Base-by-base conservation (phyloP, 805 yeast species). In the Wickerhamomyces pijperi region DNA sequence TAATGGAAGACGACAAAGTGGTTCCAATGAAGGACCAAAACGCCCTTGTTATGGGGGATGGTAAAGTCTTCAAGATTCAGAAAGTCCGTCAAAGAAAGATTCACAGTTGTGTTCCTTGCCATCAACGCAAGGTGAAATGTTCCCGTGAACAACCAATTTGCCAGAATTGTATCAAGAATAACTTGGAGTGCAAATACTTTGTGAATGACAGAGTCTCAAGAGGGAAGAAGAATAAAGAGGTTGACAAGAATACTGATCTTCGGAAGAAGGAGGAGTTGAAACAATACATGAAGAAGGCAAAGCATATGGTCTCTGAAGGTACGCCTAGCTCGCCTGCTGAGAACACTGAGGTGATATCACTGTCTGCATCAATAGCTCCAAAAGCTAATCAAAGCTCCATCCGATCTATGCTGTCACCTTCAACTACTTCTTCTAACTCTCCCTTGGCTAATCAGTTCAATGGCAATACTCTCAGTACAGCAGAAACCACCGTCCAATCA, bases 61-160 rank as follows among this genome's bases (percentile, higher is more conserved):
- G 72, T 9, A 71, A 70, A 45, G 70, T 75, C 6, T 70, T 72
- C 62, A 76, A 76, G 53, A 70, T 74, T 15, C 83, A 76, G 47
- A 73, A 71, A 42, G 61, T 76, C 3, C 67, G 83, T 44, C 83
- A 76, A 53, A 53, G 83, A 39, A 68, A 68, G 48, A 74, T 76
- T 34, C 60, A 70, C 34, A 65, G 73, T 39, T 76, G 82, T 52
- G 67, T 71, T 14, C 61, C 78, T 35, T 76, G 82, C 48, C 78
- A 76, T 49, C 65, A 72, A 33, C 67, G 72, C 45, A 75, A 75
- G 52, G 67, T 73, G 46, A 73, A 72, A 48, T 76, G 82, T 48
- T 63, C 74, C 2, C 58, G 78, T 45, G 71, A 60, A 11, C 67
- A 59, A 18, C 81, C 81, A 2, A 52, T 61, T 2, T 76, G 81